Evolutionary conservation across 192 early-diverging fungal genomes (phyloP).

Genomic region (Coemansia sp.): DNA sequence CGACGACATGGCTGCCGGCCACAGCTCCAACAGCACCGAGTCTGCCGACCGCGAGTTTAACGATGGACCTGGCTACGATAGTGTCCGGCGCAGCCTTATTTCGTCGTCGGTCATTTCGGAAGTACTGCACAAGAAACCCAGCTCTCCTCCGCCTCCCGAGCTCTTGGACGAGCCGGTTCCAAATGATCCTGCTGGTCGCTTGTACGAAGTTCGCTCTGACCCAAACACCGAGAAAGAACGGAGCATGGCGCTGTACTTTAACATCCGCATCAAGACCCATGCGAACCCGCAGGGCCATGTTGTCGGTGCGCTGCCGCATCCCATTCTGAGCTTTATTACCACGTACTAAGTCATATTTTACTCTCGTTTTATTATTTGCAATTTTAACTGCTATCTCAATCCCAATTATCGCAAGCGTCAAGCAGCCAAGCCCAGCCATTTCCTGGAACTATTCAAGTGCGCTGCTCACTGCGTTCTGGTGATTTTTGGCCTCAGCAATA

Average conservation of each 20-base stretch:
- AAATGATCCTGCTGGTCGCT: slow-evolving; percentile 43
- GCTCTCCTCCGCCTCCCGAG: slow-evolving; percentile 32
- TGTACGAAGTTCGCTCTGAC: slow-evolving; percentile 46
- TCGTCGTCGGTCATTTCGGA: slow-evolving; percentile 37
- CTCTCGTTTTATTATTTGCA: slow-evolving; percentile 1
- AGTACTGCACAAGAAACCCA: slow-evolving; percentile 35
- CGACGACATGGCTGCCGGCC: slow-evolving; percentile 44
- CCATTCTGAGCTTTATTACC: slow-evolving; percentile 48
- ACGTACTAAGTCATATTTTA: slow-evolving; percentile 19
- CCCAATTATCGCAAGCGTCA: neutral
- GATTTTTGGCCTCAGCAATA: slow-evolving; percentile 16
- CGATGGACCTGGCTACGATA: slow-evolving; percentile 30
- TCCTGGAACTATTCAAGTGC: neutral
- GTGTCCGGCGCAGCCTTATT: slow-evolving; percentile 41
- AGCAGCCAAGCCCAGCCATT: too few species aligned
- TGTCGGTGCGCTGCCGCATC: slow-evolving; percentile 32
- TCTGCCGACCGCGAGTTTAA: slow-evolving; percentile 19
- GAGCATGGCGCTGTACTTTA: slow-evolving; percentile 47
- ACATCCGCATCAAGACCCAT: slow-evolving; percentile 39
- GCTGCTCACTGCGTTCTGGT: slow-evolving; percentile 14
- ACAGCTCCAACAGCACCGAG: slow-evolving; percentile 30
- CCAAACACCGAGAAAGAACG: slow-evolving; percentile 26
- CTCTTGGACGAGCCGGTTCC: slow-evolving; percentile 48
- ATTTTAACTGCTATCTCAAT: neutral
- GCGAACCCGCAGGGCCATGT: slow-evolving; percentile 25